Conservation (phyloP, 345 rosid genomes). For the Crucihimalaya himalaica region DNA sequence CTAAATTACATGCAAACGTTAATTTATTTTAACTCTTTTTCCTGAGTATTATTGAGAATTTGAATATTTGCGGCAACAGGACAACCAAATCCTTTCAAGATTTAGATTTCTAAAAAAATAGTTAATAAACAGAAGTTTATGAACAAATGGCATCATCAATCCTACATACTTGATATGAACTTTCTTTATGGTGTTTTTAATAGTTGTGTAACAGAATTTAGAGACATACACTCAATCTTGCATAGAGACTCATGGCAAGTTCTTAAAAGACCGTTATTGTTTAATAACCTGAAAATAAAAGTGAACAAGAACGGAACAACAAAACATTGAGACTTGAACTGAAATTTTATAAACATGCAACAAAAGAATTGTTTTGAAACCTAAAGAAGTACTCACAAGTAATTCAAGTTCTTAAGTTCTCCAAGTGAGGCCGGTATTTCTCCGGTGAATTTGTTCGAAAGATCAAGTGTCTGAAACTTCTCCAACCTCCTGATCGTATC, state of each 20-base stretch:
- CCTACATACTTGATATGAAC: no score
- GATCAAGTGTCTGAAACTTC: conserved; percentile 89
- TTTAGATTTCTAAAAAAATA: no score
- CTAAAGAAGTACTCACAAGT: conserved; percentile 58
- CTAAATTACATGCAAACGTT: no score
- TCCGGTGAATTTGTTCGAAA: conserved; percentile 85
- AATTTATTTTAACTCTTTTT: no score
- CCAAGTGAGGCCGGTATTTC: conserved; percentile 79
- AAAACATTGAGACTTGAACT: conserved; percentile 22
- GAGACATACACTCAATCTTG: conserved; percentile 77
- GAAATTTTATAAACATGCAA: background rate
- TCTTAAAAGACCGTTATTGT: conserved; percentile 93
- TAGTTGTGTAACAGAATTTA: no score
- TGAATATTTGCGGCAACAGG: no score
- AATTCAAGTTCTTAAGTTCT: conserved; percentile 73
- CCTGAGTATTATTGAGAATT: no score
- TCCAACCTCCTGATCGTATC: conserved; percentile 75
- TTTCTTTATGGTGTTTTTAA: no score
- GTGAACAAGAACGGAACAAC: background rate
- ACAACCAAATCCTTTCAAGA: no score
- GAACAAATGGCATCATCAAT: no score
- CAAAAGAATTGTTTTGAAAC: background rate
- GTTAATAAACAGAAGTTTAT: no score
- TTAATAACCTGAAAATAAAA: conserved; percentile 65
- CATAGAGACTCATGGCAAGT: conserved; percentile 78